Conservation (phyloP, 2,329 filamentous ascomycete genomes). For the Colletotrichum tofieldiae region DNA sequence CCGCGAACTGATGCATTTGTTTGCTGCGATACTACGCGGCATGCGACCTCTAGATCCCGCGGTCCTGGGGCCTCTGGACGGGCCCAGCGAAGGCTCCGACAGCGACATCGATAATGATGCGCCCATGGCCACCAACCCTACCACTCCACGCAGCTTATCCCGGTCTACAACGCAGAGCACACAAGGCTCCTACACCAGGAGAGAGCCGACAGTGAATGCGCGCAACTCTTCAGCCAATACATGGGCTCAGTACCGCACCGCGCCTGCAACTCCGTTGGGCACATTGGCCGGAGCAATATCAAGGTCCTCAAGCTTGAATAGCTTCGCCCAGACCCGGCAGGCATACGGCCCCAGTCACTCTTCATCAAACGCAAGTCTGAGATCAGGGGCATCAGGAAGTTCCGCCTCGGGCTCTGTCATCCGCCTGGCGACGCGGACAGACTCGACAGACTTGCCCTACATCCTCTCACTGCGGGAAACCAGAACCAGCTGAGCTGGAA, state of each 20-base stretch:
- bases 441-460: constrained; percentile 54
- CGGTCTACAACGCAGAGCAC: constrained; percentile 51
- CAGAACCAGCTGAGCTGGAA: constrained; percentile 31
- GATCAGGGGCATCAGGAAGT: constrained; percentile 55
- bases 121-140: constrained; percentile 59
- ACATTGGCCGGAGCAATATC: constrained; percentile 56
- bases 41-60: constrained; percentile 78
- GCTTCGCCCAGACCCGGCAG: constrained; percentile 60
- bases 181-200: constrained; percentile 48
- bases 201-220: constrained; percentile 47
- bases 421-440: constrained; percentile 59
- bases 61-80: constrained; percentile 58
- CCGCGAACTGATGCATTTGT: constrained; percentile 84
- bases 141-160: constrained; percentile 55
- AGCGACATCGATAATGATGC: constrained; percentile 65
- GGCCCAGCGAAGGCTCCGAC: constrained; percentile 50
- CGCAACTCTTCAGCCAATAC: constrained; percentile 61
- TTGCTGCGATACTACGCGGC: constrained; percentile 83
- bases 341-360: constrained; percentile 57
- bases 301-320: constrained; percentile 55
- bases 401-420: constrained; percentile 61
- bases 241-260: constrained; percentile 65
- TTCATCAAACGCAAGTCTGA: constrained; percentile 57
- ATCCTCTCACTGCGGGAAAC: constrained; percentile 47
- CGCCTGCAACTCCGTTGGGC: constrained; percentile 68